A percentile compares a stretch with the other conserved stretches of the same genome.
phyloP scores from a whole-genome alignment of 148 eudicot species.

The Tetragonia tetragonoides region DNA sequence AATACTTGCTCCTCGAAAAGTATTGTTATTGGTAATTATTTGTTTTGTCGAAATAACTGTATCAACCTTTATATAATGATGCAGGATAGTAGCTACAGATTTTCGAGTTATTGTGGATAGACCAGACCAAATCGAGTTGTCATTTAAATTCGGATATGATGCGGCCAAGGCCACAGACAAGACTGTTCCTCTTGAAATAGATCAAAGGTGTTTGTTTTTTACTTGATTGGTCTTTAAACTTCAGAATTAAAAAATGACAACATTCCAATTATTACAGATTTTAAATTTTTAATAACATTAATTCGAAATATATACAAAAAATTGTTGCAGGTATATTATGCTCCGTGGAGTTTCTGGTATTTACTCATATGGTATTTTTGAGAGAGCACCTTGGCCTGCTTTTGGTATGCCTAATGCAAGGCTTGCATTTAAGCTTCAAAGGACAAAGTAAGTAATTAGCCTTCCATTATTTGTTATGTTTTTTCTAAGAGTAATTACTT shows the following conservation, averaged over 20 bases:
- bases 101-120: constrained; percentile 45
- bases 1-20: no score
- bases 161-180: constrained; percentile 21
- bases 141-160: constrained; percentile 57
- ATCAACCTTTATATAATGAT: not conserved
- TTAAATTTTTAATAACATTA: no score
- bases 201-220: constrained; percentile 48
- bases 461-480: not conserved
- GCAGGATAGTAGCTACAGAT: constrained; percentile 47
- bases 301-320: no score
- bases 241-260: no score
- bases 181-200: constrained; percentile 57
- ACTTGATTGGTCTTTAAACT: not conserved
- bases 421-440: constrained; percentile 62
- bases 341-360: constrained; percentile 71
- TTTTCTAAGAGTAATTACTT: no score
- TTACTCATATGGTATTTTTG: constrained; percentile 61
- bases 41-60: no score
- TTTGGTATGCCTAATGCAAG: constrained; percentile 53
- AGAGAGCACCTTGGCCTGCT: constrained; percentile 62
- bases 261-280: no score
- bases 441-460: constrained; percentile 30
- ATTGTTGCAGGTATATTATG: constrained; percentile 57
- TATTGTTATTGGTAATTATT: no score
- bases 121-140: constrained; percentile 65